phyloP scores from a whole-genome alignment of 2,329 filamentous ascomycete genomes.

The Pleomassaria siparia region DNA sequence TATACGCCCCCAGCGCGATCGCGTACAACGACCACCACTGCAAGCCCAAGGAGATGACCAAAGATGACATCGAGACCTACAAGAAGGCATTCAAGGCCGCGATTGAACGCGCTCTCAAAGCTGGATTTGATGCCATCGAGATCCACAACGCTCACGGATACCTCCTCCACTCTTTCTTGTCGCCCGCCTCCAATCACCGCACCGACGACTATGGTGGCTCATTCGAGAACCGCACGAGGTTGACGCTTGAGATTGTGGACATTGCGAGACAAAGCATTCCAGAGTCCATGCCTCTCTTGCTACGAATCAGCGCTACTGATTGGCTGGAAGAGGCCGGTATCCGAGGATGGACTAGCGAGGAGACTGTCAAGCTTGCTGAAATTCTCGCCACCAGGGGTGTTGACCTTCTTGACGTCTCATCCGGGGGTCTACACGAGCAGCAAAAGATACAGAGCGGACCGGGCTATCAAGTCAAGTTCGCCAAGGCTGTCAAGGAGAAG shows the following conservation, averaged over 20 bases:
- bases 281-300: conserved; percentile 68
- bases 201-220: conserved; percentile 68
- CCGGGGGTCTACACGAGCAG: conserved; percentile 67
- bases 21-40: conserved; percentile 64
- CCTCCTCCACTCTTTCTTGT: conserved; percentile 69
- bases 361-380: conserved; percentile 65
- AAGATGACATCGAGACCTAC: conserved; percentile 66
- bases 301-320: conserved; percentile 73
- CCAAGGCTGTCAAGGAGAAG: conserved; percentile 69
- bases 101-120: conserved; percentile 54
- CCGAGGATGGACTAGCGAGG: conserved; percentile 67
- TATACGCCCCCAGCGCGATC: conserved; percentile 60
- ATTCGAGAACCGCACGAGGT: conserved; percentile 70
- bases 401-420: conserved; percentile 81
- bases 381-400: conserved; percentile 72
- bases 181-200: conserved; percentile 68
- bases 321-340: conserved; percentile 66
- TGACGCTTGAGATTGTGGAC: conserved; percentile 69
- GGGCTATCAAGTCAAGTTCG: conserved; percentile 74
- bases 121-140: conserved; percentile 77
- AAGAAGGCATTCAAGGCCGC: conserved; percentile 66
- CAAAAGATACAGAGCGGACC: conserved; percentile 64
- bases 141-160: conserved; percentile 82
- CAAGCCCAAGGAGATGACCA: conserved; percentile 66
- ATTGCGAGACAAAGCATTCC: conserved; percentile 65